phyloP scores from a whole-genome alignment of 108 stramenopile species.

The Nitzschia sp. region DNA sequence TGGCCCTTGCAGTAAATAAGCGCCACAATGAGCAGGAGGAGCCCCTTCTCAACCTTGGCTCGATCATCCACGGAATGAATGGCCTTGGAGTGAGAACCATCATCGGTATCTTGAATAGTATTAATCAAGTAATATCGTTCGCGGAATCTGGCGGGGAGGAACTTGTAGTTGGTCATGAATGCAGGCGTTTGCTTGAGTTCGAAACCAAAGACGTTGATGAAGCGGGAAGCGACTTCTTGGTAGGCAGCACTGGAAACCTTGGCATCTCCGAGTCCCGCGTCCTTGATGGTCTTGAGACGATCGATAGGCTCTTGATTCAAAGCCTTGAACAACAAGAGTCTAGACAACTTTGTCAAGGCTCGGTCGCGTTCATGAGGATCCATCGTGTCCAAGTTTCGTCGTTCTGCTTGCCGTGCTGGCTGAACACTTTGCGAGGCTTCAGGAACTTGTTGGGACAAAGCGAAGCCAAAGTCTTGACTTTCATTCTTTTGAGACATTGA shows the following conservation, averaged over 20 bases:
- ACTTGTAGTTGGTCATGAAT: constrained; percentile 55
- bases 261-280: constrained; percentile 53
- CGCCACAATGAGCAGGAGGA: constrained; percentile 68
- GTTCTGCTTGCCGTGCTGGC: constrained; percentile 45
- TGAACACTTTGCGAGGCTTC: constrained; percentile 64
- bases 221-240: constrained; percentile 53
- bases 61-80: constrained; percentile 60
- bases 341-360: constrained; percentile 49
- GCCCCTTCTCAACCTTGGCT: constrained; percentile 59
- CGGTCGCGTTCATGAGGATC: constrained; percentile 52
- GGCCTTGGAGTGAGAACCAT: constrained; percentile 59
- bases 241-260: constrained; percentile 52
- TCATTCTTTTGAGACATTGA: constrained; percentile 72
- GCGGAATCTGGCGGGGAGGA: constrained; percentile 56
- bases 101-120: constrained; percentile 45
- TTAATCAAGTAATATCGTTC: constrained; percentile 78
- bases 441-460: constrained; percentile 60
- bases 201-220: constrained; percentile 78
- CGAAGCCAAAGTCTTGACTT: constrained; percentile 14
- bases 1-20: constrained; percentile 83
- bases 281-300: constrained; percentile 59
- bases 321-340: constrained; percentile 73
- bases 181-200: constrained; percentile 52
- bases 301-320: constrained; percentile 77
- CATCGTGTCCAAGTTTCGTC: constrained; percentile 51